These are phyloP conservation scores for Penicillium sp. DNA, from an alignment of 2,329 filamentous ascomycete genomes.

Conservation along the genomic window DNA sequence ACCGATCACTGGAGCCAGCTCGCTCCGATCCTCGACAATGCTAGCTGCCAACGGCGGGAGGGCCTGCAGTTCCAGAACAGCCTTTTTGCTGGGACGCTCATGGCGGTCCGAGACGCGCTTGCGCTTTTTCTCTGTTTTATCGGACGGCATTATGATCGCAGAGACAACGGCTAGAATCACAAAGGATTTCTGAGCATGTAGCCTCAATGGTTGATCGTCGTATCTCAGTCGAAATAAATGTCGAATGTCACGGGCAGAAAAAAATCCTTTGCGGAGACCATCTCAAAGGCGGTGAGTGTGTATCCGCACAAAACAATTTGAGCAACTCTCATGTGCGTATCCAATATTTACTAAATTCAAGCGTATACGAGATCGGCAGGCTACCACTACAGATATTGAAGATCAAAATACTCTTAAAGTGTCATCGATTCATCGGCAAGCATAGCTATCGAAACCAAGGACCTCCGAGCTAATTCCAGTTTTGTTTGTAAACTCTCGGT, in stretches of 20 bases:
- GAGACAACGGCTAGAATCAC: neutral
- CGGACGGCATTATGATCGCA: constrained; percentile 31
- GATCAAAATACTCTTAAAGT: constrained; percentile 17
- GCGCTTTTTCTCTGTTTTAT: constrained; percentile 50
- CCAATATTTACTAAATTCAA: neutral
- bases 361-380: neutral
- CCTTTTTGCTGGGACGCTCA: constrained; percentile 51
- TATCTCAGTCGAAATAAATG: constrained; percentile 21
- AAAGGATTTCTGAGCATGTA: constrained; percentile 6
- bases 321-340: neutral
- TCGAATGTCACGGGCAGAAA: constrained; percentile 25
- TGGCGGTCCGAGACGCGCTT: constrained; percentile 49
- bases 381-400: neutral
- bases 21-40: constrained; percentile 48
- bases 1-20: constrained; percentile 53
- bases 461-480: constrained; percentile 25
- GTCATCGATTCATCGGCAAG: constrained; percentile 29
- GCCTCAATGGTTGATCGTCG: constrained; percentile 9
- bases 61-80: constrained; percentile 39
- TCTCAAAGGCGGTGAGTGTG: constrained; percentile 27
- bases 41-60: constrained; percentile 46
- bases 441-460: constrained; percentile 27
- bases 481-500: constrained; percentile 36
- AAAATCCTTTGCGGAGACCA: constrained; percentile 21
- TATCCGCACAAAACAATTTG: constrained; percentile 18